A percentile compares a stretch with the other conserved stretches of the same genome.
phyloP scores from a whole-genome alignment of 2,329 filamentous ascomycete species.

The Ascochyta rabiei region DNA sequence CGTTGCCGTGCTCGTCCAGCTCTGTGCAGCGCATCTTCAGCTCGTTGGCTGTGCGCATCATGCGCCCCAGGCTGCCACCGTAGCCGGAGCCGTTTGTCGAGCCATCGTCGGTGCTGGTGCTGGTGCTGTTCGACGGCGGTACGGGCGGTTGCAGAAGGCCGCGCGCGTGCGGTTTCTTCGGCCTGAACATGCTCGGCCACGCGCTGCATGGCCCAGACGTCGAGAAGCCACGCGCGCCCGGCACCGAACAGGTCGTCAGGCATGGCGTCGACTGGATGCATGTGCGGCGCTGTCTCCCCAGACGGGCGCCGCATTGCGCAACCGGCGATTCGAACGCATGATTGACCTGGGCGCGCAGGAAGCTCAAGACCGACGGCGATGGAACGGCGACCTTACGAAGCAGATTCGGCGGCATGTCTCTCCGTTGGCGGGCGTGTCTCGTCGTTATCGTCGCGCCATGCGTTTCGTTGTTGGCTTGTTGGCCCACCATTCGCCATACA shows the following conservation, averaged over 20 bases:
- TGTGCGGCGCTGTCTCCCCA: slow-evolving; percentile 26
- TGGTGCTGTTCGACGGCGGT: slow-evolving; percentile 55
- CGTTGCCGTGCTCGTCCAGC: slow-evolving; percentile 88
- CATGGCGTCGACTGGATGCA: slow-evolving; percentile 3
- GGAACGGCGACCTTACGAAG: slow-evolving; percentile 41
- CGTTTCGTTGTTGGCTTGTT: slow-evolving; percentile 1
- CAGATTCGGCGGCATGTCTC: slow-evolving; percentile 47
- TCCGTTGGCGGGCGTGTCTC: slow-evolving; percentile 28
- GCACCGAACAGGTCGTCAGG: neutral
- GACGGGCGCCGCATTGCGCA: slow-evolving; percentile 30
- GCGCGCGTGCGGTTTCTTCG: slow-evolving; percentile 40
- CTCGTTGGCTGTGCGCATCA: slow-evolving; percentile 81
- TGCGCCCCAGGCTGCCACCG: slow-evolving; percentile 64
- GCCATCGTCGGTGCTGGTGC: slow-evolving; percentile 63
- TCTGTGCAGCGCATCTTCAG: slow-evolving; percentile 90
- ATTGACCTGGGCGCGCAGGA: slow-evolving; percentile 43
- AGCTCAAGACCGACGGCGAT: slow-evolving; percentile 47
- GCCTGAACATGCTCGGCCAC: slow-evolving; percentile 35
- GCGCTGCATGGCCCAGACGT: slow-evolving; percentile 20
- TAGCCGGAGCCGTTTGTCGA: slow-evolving; percentile 49
- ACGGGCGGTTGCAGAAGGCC: slow-evolving; percentile 65
- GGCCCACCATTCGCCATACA: too few species aligned
- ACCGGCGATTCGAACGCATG: slow-evolving; percentile 37
- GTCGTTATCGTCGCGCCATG: too few species aligned
- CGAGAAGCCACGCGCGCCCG: slow-evolving; percentile 24